These are phyloP conservation scores for Afroboletus lepidellus DNA, from an alignment of 1,284 basidiomycete species.

Conservation along the genomic window DNA sequence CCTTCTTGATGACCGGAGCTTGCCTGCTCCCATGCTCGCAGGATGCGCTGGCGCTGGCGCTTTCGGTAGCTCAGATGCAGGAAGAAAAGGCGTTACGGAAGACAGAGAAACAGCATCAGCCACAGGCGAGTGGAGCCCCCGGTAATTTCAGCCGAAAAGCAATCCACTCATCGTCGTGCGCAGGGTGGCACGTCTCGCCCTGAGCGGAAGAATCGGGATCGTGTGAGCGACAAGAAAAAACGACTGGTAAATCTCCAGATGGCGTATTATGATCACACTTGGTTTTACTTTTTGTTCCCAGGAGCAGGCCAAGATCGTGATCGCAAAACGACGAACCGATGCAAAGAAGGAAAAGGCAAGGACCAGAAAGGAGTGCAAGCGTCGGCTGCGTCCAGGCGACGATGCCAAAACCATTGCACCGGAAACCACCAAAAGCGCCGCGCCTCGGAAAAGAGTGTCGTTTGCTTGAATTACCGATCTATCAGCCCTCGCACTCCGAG, in stretches of 20 bases:
- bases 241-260: conserved; percentile 34
- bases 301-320: conserved; percentile 30
- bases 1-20: conserved; percentile 24
- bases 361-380: conserved; percentile 19
- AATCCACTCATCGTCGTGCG: conserved; percentile 21
- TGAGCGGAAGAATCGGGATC: conserved; percentile 15
- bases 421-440: conserved; percentile 8
- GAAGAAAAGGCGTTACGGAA: conserved; percentile 40
- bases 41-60: conserved; percentile 45
- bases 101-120: conserved; percentile 35
- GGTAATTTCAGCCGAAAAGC: conserved; percentile 15
- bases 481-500: conserved; percentile 25
- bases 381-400: conserved; percentile 13
- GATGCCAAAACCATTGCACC: conserved; percentile 10
- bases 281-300: conserved; percentile 20
- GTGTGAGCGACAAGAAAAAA: conserved; percentile 16
- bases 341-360: conserved; percentile 34
- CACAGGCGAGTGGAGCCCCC: conserved; percentile 30
- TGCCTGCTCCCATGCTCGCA: conserved; percentile 24
- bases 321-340: conserved; percentile 26
- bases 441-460: conserved; percentile 35
- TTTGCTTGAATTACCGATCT: conserved; percentile 27
- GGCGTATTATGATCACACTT: conserved; percentile 9
- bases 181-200: conserved; percentile 24
- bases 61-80: conserved; percentile 39